Evolutionary conservation across 768 basidiomycete species (phyloP), one percentile per base, ranked within the genome.

Genomic region (Sistotremastrum suecicum): DNA sequence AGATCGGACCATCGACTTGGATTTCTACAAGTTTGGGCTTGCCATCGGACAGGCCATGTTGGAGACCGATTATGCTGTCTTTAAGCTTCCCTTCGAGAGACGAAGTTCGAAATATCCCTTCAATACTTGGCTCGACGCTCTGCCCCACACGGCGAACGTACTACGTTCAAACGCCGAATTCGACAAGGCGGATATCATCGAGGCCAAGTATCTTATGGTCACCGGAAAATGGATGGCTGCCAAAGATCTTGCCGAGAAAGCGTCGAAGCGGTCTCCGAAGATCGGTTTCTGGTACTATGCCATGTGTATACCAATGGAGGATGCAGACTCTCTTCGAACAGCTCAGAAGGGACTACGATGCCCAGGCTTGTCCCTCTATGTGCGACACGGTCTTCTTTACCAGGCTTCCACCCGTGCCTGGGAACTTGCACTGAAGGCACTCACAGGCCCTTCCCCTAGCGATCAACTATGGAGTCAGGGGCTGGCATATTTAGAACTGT

Each of bases 281-380:
- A 65, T 73, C 29, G 74, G 73, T 3, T 82, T 80, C 56, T 80
- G 72, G 56, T 76, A 80, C 48, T 80, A 82, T 49, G 73, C 71
- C 12, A 65, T 78, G 48, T 69, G 73, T 0, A 62, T 81, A 29
- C 66, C 68, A 0, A 59, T 66, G 1, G 66, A 79, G 48, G 55
- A 62, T 37, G 63, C 66, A 5, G 20, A 20, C 20, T 78, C 75
- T 1, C 62, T 82, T 29, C 69, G 75, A 5, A 74, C 69, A 1
- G 72, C 76, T 49, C 80, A 81, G 65, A 75, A 81, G 54, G 80
- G 80, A 1, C 50, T 81, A 52, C 78, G 75, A 54, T 72, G 74
- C 62, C 67, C 66, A 48, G 56, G 64, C 10, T 68, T 65, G 10
- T 70, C 76, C 8, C 68, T 72, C 2, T 83, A 80, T 48, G 58